Base-by-base conservation (phyloP, 352 stramenopile genomes). In the Phytophthora foliorum region DNA sequence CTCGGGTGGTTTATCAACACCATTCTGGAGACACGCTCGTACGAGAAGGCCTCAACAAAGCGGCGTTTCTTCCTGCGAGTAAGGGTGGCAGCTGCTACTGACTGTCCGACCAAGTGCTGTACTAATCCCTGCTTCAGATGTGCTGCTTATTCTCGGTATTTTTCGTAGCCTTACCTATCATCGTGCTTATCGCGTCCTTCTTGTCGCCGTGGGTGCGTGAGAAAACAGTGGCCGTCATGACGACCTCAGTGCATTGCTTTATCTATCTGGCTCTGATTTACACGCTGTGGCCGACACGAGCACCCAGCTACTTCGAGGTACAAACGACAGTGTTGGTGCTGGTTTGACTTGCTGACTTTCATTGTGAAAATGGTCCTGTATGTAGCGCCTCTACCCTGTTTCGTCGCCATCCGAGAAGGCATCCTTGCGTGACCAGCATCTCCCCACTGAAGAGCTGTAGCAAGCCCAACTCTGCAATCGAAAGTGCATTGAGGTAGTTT, bases 271-370 rank as follows among this genome's bases (percentile, higher is more conserved):
- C 78, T 2, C 80, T 94, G 54, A 84, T 92, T 38, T 93, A 84
- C 58, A 69, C 89, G 39, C 53, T 94, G 19, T 94, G 84, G 84
- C 81, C 86, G 9, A 85, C 83, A 22, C 78, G 84, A 31, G 86
- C 86, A 6, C 86, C 84, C 7, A 75, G 76, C 17, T 93, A 91
- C 69, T 94, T 94, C 57, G 86, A 94, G 78, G 86, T 94, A 77
- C 42, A 54, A 45, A 9, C 19, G 38, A 29, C 13, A 29, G 10
- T 34, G 27, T 53, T 57, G 27, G 4, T 42, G 4, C 22, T 34
- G 3, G 4, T 22, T 29, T 32, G n/a, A 61, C 19, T 22, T 17
- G 16, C 32, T 68, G 51, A 57, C 55, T 19, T 44, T 60, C 16
- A 19, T 44, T 50, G 55, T 19, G 13, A 57, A 38, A 17, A 39